A percentile compares a stretch with the other conserved stretches of the same genome.
Evolutionary conservation across 345 rosid genomes (phyloP).

Genomic region (Citrus reticulata): DNA sequence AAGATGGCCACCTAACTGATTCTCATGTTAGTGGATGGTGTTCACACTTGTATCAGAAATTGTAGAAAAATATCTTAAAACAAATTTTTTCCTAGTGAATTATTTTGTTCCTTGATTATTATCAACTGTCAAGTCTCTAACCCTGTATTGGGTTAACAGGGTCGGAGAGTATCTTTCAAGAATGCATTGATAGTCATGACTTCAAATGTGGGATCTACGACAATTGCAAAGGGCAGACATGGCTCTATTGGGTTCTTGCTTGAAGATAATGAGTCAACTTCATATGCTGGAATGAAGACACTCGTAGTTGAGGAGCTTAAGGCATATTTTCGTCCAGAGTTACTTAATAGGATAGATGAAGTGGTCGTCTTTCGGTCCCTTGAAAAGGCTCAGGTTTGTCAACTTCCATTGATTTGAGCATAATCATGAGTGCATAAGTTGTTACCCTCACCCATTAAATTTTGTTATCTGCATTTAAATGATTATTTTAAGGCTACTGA

Average conservation of each 20-base stretch:
- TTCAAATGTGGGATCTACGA: constrained; percentile 83
- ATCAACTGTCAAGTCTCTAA: neutral
- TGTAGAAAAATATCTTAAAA: neutral
- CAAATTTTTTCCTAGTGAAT: neutral
- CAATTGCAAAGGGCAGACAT: constrained; percentile 89
- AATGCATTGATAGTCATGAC: constrained; percentile 95
- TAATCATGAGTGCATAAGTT: neutral
- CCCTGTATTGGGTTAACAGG: constrained; percentile 39
- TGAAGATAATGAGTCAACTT: constrained; percentile 47
- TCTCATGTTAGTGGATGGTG: constrained; percentile 62
- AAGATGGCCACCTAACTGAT: constrained; percentile 97
- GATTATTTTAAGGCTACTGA: neutral
- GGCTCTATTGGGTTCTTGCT: constrained; percentile 61
- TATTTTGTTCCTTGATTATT: neutral
- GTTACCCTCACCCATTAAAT: neutral
- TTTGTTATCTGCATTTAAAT: neutral
- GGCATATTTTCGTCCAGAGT: constrained; percentile 87
- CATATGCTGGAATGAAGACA: constrained; percentile 76
- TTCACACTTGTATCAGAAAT: neutral
- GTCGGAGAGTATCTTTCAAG: constrained; percentile 90
- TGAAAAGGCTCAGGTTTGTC: constrained; percentile 79
- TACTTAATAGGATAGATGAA: constrained; percentile 94
- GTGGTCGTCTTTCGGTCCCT: constrained; percentile 86
- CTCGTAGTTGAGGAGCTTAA: constrained; percentile 84
- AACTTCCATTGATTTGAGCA: neutral